Conservation (phyloP, 1,284 basidiomycete species). For the Xerocomus amazonicus region DNA sequence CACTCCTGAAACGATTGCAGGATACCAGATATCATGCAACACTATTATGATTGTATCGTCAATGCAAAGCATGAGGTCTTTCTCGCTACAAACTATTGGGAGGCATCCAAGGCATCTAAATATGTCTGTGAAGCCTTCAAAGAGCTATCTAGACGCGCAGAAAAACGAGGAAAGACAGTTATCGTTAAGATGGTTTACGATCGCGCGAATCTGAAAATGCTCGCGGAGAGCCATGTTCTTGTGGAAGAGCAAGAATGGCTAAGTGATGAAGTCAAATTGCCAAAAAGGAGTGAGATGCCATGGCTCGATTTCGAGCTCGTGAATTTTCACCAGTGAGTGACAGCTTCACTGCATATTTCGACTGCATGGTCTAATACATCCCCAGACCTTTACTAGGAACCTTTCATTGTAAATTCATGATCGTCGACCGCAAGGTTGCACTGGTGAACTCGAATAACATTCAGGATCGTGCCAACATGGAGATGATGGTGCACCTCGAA, state of each 20-base stretch:
- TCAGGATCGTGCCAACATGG: constrained; percentile 65
- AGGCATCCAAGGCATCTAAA: constrained; percentile 49
- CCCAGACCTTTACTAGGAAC: constrained; percentile 62
- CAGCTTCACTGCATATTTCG: neutral
- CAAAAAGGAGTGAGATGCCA: constrained; percentile 53
- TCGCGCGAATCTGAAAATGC: constrained; percentile 57
- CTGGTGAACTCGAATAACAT: constrained; percentile 76
- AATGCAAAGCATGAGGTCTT: constrained; percentile 58
- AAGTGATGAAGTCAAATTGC: constrained; percentile 50
- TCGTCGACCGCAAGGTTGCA: constrained; percentile 72
- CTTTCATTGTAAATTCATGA: constrained; percentile 76
- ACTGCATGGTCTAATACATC: constrained; percentile 27
- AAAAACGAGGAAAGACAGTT: constrained; percentile 46
- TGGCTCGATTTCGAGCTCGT: constrained; percentile 63
- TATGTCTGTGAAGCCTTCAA: constrained; percentile 52
- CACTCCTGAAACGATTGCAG: constrained; percentile 27
- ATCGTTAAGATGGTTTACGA: constrained; percentile 67
- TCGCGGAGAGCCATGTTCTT: constrained; percentile 52
- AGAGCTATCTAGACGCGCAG: constrained; percentile 50
- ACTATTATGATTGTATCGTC: constrained; percentile 54
- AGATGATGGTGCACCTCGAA: constrained; percentile 67
- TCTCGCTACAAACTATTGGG: constrained; percentile 59
- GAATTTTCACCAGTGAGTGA: constrained; percentile 40
- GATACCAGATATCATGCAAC: constrained; percentile 62
- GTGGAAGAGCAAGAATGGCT: constrained; percentile 49